phyloP scores from a whole-genome alignment of 139 green algal species.

The Monoraphidium neglectum region DNA sequence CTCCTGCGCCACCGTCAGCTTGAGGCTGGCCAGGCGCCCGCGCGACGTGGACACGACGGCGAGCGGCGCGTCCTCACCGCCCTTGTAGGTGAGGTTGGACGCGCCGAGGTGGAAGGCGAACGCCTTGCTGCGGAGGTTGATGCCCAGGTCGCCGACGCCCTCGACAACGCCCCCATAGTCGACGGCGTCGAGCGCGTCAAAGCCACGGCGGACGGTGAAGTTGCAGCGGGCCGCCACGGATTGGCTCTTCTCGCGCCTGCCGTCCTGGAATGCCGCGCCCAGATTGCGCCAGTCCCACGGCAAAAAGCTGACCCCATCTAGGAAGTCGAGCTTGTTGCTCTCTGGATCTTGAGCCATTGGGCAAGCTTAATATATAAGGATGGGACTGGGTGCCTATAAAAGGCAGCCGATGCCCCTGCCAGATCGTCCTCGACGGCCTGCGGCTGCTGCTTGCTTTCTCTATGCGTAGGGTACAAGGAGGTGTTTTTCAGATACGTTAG shows the following conservation, averaged over 20 bases:
- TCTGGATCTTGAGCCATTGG: too few species aligned
- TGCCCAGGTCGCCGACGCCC: slow-evolving; percentile 35
- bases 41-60: slow-evolving; percentile 9
- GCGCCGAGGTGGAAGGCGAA: slow-evolving; percentile 42
- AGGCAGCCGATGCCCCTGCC: too few species aligned
- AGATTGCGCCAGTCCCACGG: slow-evolving; percentile 42
- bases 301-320: slow-evolving; percentile 34
- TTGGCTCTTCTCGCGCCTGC: slow-evolving; percentile 11
- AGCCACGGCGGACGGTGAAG: slow-evolving; percentile 47
- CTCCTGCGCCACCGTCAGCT: slow-evolving; percentile 42
- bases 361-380: too few species aligned
- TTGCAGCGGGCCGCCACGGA: slow-evolving; percentile 33
- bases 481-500: too few species aligned
- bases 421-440: too few species aligned
- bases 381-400: too few species aligned
- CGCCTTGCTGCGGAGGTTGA: slow-evolving; percentile 28
- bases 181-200: slow-evolving; percentile 32
- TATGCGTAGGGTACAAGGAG: too few species aligned
- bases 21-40: slow-evolving; percentile 36
- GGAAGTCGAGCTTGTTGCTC: slow-evolving; percentile 49
- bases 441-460: too few species aligned
- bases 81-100: slow-evolving; percentile 37
- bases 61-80: slow-evolving; percentile 43
- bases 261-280: slow-evolving; percentile 32
- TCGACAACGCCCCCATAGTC: slow-evolving; percentile 39